phyloP scores from a whole-genome alignment of 23 red algal species.

The Cyanidioschyzon merolae region DNA sequence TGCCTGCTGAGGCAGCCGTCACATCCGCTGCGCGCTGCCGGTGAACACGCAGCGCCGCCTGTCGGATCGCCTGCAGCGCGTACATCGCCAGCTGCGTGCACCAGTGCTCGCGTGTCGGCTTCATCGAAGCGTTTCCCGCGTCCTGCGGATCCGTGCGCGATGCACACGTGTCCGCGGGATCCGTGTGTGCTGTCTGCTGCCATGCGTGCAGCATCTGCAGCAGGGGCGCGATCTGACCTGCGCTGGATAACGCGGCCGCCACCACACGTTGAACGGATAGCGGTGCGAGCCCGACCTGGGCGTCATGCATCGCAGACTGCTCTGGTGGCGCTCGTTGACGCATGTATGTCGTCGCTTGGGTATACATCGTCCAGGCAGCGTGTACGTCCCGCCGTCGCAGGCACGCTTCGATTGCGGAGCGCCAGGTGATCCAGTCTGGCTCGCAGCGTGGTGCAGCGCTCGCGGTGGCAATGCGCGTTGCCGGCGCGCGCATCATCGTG shows the following conservation, averaged over 20 bases:
- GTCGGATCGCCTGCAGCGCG: background rate
- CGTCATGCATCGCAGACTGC: no score
- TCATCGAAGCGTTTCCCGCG: no score
- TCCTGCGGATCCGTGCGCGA: no score
- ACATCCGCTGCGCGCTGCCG: background rate
- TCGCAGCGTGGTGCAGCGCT: background rate
- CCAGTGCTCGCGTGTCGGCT: background rate
- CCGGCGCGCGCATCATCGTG: background rate
- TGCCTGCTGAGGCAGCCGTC: background rate
- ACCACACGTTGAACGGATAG: background rate
- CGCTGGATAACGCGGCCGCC: background rate
- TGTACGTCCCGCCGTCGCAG: background rate
- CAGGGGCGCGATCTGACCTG: background rate
- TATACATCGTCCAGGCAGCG: background rate
- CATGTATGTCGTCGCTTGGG: background rate
- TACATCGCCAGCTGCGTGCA: background rate
- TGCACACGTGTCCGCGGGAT: no score
- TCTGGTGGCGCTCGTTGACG: no score
- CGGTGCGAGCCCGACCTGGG: no score
- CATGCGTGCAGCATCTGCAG: background rate
- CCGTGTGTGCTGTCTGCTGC: no score
- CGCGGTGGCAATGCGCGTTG: background rate
- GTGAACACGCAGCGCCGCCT: background rate
- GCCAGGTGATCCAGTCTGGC: constrained; percentile 1
- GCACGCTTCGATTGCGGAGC: background rate